Evolutionary conservation across 164 flowering plant species (phyloP), one percentile per base, ranked within the genome.

Genomic region (Nymphaea colorata): DNA sequence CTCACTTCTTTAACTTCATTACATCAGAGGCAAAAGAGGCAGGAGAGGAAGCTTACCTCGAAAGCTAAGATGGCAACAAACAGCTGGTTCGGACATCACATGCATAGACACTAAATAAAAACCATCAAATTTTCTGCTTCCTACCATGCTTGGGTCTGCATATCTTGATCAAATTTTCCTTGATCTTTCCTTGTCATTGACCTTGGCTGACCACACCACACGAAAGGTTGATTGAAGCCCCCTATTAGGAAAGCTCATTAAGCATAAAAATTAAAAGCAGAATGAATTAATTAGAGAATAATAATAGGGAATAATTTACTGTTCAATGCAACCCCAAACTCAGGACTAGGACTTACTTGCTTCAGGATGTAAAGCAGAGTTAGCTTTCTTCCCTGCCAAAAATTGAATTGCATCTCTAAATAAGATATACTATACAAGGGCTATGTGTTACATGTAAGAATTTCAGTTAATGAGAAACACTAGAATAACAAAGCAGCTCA

Each of bases 151-250:
- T 93, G 43, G 98, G 97, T 69, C 90, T 67, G 76, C 87, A 83
- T 70, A 93, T 87, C 71, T 82, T 92, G 74, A 78, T 93, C 98
- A 17, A 90, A 92, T 82, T 80, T 83, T 64, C 97, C 97, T 72
- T 97, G 76, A 68, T 59, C 71, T 77, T 83, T 90, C 72, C 64
- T 75, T 4, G 83, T 84, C 98, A 93, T 93, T 45, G 72, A 81
- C 75, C 96, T 84, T 55, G 96, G 96, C 73, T 93, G 93, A 16
- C 95, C 92, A 25, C 98, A 92, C 72, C 96, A 93, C 96, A 93
- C 90, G 61, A 90, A 86, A 0, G 98, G 96, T 81, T 91, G 98
- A 82, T 93, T 93, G 71, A 93, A 93, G 8, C 98, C 97, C 70
- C 97, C 97, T 90, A 81, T 63, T n/a, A 61, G 16, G 16, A n/a